Base-by-base conservation (phyloP, 2,329 filamentous ascomycete species). In the Fusarium sp. region DNA sequence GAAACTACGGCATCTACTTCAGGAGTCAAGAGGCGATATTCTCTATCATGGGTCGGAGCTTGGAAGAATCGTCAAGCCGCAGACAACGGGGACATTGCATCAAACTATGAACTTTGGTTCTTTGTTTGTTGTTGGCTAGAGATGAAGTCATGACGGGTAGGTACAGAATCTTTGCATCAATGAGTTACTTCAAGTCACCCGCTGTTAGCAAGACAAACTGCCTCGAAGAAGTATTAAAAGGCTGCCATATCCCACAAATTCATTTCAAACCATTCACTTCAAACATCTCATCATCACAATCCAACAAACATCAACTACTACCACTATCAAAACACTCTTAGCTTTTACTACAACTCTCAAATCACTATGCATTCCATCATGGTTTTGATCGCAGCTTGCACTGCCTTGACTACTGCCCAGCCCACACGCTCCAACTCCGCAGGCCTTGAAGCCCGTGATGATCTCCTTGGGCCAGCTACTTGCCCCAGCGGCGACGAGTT, bases 371-470 rank as follows among this genome's bases (percentile, higher is more conserved):
- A 45, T 35, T 37, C 50, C 4, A 20, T 53, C 9, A 45, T 15
- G 7, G 30, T 45, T 45, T 30, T 54, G 30, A 28, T 45, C 30
- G 22, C 50, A 45, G 40, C 32, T 22, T 54, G 17, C 40, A 28
- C 50, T 45, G 50, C 41, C 20, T 37, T 54, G 32, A 28, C 50
- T 39, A 22, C 50, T 39, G 41, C 40, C 20, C 49, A 44, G 14
- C 50, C 50, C 30, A 32, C 48, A 22, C 24, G 28, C 20, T 9
- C 40, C 17, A 37, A 22, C 17, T 28, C 50, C 7, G 22, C 19
- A 3, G 22, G 22, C 4, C 30, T 54, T 30, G 10, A 28, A 4
- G 14, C n/a, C n/a, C 50, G 50, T n/a, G 40, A 20, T 30, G 30
- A 37, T 20, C 40, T 54, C 41, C 50, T 54, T 19, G 50, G 50